These are phyloP conservation scores for Maudiozyma turicensis DNA, from an alignment of 805 yeast genomes.

Conservation along the genomic window DNA sequence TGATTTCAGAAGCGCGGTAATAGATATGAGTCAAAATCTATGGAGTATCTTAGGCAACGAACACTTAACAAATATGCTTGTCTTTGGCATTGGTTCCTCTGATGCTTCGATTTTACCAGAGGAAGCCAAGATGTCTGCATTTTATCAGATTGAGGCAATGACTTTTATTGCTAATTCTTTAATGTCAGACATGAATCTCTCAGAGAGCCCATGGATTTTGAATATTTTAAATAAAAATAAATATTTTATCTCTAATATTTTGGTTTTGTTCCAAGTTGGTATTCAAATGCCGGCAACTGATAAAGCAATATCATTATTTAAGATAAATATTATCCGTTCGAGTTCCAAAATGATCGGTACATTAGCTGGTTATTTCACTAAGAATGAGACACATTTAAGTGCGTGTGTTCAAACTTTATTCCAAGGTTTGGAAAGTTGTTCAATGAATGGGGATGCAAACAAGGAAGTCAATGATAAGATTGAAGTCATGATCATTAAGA, in stretches of 20 bases:
- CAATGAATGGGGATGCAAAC: conserved; percentile 3
- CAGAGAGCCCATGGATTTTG: conserved; percentile 25
- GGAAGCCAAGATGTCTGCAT: conserved; percentile 6
- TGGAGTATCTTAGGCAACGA: conserved; percentile 54
- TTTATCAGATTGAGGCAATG: conserved; percentile 28
- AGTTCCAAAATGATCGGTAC: conserved; percentile 22
- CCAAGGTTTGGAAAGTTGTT: conserved; percentile 22
- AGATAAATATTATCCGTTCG: conserved; percentile 24
- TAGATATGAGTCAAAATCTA: conserved; percentile 65
- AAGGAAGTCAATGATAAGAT: conserved; percentile 18
- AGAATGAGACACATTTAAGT: conserved; percentile 14
- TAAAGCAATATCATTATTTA: conserved; percentile 13
- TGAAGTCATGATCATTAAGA: conserved; percentile 21
- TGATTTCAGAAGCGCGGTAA: conserved; percentile 61
- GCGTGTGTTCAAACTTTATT: conserved; percentile 21
- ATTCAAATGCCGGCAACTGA: conserved; percentile 10
- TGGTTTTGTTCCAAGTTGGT: conserved; percentile 22
- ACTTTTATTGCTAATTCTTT: conserved; percentile 20
- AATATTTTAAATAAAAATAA: conserved; percentile 16
- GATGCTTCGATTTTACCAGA: conserved; percentile 5
- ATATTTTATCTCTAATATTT: conserved; percentile 16
- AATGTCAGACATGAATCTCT: conserved; percentile 20
- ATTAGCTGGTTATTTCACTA: conserved; percentile 22
- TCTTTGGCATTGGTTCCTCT: conserved; percentile 18
- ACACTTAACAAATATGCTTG: conserved; percentile 24